Base-by-base conservation (phyloP, 768 basidiomycete species). In the Clathrus columnatus region DNA sequence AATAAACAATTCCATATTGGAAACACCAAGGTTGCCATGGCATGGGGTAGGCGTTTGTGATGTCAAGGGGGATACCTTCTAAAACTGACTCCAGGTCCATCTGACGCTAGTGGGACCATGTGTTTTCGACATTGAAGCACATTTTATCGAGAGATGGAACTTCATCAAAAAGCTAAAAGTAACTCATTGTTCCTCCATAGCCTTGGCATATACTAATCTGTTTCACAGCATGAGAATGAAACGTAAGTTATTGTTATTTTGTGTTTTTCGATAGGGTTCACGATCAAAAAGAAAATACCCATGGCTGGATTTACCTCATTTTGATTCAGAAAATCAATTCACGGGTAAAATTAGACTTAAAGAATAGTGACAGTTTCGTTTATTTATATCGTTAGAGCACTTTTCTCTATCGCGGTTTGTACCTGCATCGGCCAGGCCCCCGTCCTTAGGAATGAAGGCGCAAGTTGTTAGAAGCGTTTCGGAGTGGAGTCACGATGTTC, bases 401-500 rank as follows among this genome's bases (percentile, higher is more conserved):
- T 36, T 53, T 32, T 20, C 18, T 29, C 6, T 56, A 8, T 42
- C n/a, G 20, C 41, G 29, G 24, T 77, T 77, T 64, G 5, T 91
- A 91, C 61, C 91, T 89, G 3, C 78, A 88, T 61, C 76, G 82
- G 66, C 71, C n/a, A 64, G 67, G 16, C 80, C 82, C 57, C 60
- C 69, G 1, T 69, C 66, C 16, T 61, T 71, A 7, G 76, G 75
- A 23, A 85, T 84, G 63, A 73, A 73, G 29, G 85, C 91, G 17
- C 91, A 97, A 72, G 91, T 79, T 16, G 77, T 91, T 43, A 80
- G 95, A 52, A 90, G 87, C 58, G 87, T 93, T 20, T 83, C 77
- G 1, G 95, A 97, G 69, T 99, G 95, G 95, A 88, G 85, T 63
- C 90, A 92, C 62, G 95, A 94, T 2, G 87, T 93, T 30, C 73